A percentile compares a stretch with the other conserved stretches of the same genome.
phyloP scores from a whole-genome alignment of 225 moss, liverwort and hornwort species.

The Pseudoscleropodium purum region DNA sequence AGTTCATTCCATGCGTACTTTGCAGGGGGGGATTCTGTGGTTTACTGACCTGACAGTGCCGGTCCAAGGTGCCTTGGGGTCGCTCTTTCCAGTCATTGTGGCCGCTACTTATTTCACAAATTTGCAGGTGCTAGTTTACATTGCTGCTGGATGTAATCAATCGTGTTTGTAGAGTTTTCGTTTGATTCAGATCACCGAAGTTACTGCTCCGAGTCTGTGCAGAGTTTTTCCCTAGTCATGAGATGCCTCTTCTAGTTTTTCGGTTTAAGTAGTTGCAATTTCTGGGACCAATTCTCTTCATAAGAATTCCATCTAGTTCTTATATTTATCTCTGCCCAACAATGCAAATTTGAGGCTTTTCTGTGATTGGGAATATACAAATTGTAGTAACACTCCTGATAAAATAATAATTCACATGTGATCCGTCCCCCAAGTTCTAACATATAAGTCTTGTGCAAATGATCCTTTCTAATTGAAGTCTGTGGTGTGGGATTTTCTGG shows the following conservation, averaged over 20 bases:
- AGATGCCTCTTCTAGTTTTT: neutral
- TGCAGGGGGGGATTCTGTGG: constrained; percentile 88
- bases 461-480: constrained; percentile 23
- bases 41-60: constrained; percentile 87
- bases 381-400: neutral
- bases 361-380: neutral
- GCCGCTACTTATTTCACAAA: constrained; percentile 83
- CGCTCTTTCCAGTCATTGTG: constrained; percentile 76
- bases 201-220: neutral
- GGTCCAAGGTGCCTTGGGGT: constrained; percentile 81
- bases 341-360: neutral
- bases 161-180: neutral
- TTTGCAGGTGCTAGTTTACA: constrained; percentile 52
- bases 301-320: neutral
- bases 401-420: neutral
- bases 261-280: neutral
- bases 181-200: neutral
- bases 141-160: neutral
- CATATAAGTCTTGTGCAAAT: neutral
- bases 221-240: neutral
- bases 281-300: neutral
- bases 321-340: neutral
- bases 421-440: neutral
- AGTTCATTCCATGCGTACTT: neutral
- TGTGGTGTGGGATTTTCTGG: constrained; percentile 15